Conservation (phyloP, 2,329 filamentous ascomycete genomes). For the Hirsutella rhossiliensis region DNA sequence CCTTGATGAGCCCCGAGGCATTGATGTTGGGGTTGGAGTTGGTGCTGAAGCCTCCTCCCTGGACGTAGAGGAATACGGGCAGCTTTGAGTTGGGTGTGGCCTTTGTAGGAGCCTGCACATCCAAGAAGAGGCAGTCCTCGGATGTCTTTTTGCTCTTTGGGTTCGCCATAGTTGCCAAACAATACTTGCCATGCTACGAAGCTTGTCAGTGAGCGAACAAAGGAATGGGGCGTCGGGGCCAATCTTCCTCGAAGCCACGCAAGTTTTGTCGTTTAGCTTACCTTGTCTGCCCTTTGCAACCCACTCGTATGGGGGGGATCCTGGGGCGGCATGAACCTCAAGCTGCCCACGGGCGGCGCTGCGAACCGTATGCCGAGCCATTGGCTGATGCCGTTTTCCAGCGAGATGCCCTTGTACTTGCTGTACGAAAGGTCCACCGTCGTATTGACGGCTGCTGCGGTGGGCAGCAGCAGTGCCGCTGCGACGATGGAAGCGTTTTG, state of each 20-base stretch:
- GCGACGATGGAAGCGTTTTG: background rate
- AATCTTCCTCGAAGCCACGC: background rate
- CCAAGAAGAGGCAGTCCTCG: conserved; percentile 61
- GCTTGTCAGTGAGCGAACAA: background rate
- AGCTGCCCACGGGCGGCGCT: conserved; percentile 49
- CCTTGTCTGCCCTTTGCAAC: conserved; percentile 41
- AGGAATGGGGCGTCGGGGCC: background rate
- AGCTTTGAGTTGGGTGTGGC: conserved; percentile 36
- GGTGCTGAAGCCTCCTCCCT: conserved; percentile 49
- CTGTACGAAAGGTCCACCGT: conserved; percentile 54
- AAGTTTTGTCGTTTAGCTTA: conserved; percentile 16
- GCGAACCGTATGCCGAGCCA: conserved; percentile 71
- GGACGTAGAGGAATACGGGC: conserved; percentile 49
- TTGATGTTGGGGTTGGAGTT: conserved; percentile 41
- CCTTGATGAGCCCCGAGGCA: conserved; percentile 44
- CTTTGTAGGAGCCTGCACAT: conserved; percentile 47
- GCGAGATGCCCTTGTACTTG: conserved; percentile 45
- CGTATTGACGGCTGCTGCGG: conserved; percentile 9
- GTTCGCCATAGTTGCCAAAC: conserved; percentile 17
- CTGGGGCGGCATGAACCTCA: conserved; percentile 56
- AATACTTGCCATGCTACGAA: conserved; percentile 5
- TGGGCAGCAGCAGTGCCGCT: background rate
- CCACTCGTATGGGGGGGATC: conserved; percentile 39
- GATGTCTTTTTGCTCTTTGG: conserved; percentile 18
- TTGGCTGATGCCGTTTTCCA: conserved; percentile 47